Evolutionary conservation across 2,329 filamentous ascomycete species (phyloP), one percentile per base, ranked within the genome.

Genomic region (Colletotrichum falcatum): DNA sequence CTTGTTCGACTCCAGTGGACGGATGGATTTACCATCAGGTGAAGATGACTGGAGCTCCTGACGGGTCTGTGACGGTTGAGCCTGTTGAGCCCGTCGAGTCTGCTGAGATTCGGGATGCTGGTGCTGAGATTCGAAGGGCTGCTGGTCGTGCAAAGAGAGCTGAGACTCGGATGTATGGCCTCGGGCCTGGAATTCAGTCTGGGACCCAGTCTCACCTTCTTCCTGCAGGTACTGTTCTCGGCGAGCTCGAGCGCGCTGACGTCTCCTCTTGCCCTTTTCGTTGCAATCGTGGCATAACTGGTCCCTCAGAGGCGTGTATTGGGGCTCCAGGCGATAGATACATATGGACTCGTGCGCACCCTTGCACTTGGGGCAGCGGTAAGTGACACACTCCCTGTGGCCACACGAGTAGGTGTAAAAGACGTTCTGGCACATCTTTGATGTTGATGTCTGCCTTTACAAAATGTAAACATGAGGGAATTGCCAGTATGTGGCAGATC

Each of bases 371-470:
- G 20, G 35, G 39, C 72, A 74, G 6, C 60, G 61, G 62, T 61
- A 74, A 55, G 69, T 39, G n/a, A 62, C 61, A 9, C 35, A n/a
- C 59, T 74, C 66, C 14, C 39, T 28, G 46, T 73, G 73, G 33
- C 51, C 42, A 67, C 73, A 74, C 35, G 58, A 58, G 63, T 74
- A 74, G 42, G 33, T 65, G 63, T 73, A 74, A n/a, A 48, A 71
- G 48, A 74, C 72, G 16, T 61, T 72, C 12, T 59, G 69, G 44
- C 72, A 73, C 72, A 71, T 68, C 23, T 68, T 54, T n/a, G 23
- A 16, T 12, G 8, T 20, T 35, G 23, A n/a, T 46, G 23, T 8
- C 30, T 59, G 18, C 16, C 39, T 59, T 56, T 16, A 49, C 12
- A 28, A 56, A 71, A 83, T 18, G 37, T 67, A 8, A 67, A 30